Conservation (phyloP, 1,139 yeast species). For the Suhomyces chickasaworum region DNA sequence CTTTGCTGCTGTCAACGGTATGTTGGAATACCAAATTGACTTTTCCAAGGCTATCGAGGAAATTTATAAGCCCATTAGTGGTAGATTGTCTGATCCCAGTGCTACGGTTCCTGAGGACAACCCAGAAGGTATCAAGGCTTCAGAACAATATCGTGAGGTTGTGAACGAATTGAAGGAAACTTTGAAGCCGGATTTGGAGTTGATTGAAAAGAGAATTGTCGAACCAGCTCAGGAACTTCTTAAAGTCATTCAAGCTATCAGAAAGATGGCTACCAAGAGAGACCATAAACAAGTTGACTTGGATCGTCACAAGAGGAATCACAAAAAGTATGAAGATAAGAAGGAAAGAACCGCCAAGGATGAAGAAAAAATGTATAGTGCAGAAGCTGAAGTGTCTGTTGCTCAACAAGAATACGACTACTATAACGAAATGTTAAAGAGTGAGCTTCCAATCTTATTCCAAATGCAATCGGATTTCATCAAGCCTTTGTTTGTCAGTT, state of each 20-base stretch:
- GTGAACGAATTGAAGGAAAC: slow-evolving; percentile 84
- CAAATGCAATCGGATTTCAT: slow-evolving; percentile 89
- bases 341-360: slow-evolving; percentile 83
- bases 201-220: slow-evolving; percentile 87
- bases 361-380: slow-evolving; percentile 84
- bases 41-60: slow-evolving; percentile 94
- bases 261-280: slow-evolving; percentile 94
- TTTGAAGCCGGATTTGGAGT: slow-evolving; percentile 87
- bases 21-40: slow-evolving; percentile 90
- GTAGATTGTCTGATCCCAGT: slow-evolving; percentile 86
- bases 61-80: slow-evolving; percentile 93
- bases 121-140: slow-evolving; percentile 93
- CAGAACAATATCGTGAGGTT: slow-evolving; percentile 86
- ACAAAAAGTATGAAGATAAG: slow-evolving; percentile 75
- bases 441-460: slow-evolving; percentile 84
- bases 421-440: slow-evolving; percentile 90
- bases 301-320: slow-evolving; percentile 76
- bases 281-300: slow-evolving; percentile 93
- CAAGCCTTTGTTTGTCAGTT: slow-evolving; percentile 87
- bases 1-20: slow-evolving; percentile 87
- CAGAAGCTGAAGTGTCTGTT: slow-evolving; percentile 84
- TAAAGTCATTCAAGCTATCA: slow-evolving; percentile 74
- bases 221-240: slow-evolving; percentile 91
- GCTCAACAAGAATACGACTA: slow-evolving; percentile 97
- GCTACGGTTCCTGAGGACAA: slow-evolving; percentile 86